phyloP scores from a whole-genome alignment of 2,329 filamentous ascomycete species.

The Raffaelea deltoideospora region DNA sequence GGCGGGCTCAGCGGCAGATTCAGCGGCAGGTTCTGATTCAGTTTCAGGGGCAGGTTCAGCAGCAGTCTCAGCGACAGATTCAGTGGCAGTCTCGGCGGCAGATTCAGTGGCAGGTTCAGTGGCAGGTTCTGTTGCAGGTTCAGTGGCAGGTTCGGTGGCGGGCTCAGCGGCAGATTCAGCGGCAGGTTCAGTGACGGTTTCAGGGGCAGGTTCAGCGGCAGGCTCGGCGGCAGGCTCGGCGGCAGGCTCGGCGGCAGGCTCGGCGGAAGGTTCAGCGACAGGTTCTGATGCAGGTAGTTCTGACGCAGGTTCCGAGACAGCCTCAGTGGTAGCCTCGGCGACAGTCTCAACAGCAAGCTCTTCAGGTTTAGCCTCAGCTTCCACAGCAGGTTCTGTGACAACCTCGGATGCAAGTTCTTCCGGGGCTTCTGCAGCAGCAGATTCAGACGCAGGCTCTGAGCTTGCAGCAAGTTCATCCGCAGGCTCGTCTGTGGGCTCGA shows the following conservation, averaged over 20 bases:
- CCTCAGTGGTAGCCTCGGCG: background rate
- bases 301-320: background rate
- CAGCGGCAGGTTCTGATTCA: too few relatives aligned
- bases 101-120: background rate
- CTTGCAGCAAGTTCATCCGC: background rate
- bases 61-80: slow-evolving; percentile 1
- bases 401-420: too few relatives aligned
- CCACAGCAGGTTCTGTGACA: background rate
- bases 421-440: too few relatives aligned
- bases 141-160: background rate
- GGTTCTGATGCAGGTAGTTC: background rate
- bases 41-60: slow-evolving; percentile 3
- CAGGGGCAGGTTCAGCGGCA: background rate
- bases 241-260: background rate
- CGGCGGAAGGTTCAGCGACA: background rate
- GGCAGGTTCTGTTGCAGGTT: background rate
- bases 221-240: background rate
- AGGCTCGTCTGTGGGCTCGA: background rate
- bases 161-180: background rate
- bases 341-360: background rate
- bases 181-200: background rate
- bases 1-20: background rate
- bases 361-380: background rate
- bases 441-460: too few relatives aligned
- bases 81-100: background rate